These are phyloP conservation scores for Colletotrichum noveboracense DNA, from an alignment of 2,329 filamentous ascomycete species.

Conservation along the genomic window DNA sequence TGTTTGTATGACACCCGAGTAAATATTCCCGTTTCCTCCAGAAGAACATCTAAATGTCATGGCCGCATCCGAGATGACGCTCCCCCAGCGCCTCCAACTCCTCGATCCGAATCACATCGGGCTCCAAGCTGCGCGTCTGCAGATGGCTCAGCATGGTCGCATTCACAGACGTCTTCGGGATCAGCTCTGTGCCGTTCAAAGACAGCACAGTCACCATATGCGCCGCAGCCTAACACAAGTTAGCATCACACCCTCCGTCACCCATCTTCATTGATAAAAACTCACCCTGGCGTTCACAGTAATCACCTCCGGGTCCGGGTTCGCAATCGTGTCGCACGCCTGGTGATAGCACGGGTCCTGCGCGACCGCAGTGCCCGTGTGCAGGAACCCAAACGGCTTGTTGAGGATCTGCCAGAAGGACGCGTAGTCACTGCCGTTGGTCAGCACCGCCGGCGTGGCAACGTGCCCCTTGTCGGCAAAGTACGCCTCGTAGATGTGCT, in stretches of 20 bases:
- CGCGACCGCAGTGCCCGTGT: constrained; percentile 63
- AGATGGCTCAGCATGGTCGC: constrained; percentile 26
- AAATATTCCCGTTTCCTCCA: not conserved
- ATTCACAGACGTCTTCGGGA: constrained; percentile 33
- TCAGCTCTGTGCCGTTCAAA: constrained; percentile 32
- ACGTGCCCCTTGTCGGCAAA: constrained; percentile 35
- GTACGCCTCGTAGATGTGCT: constrained; percentile 37
- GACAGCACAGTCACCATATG: constrained; percentile 35
- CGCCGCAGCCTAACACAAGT: constrained; percentile 29
- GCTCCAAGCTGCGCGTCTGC: constrained; percentile 21
- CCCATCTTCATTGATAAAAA: rapidly evolving
- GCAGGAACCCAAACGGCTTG: constrained; percentile 61
- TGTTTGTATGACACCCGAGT: not conserved
- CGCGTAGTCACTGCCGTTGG: constrained; percentile 64
- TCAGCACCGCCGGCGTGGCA: constrained; percentile 29
- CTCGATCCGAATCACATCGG: constrained; percentile 28
- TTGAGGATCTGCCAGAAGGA: constrained; percentile 60
- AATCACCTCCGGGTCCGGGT: constrained; percentile 41
- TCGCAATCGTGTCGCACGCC: constrained; percentile 44
- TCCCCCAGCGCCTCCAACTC: constrained; percentile 39
- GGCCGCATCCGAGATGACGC: constrained; percentile 38
- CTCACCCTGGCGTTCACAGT: constrained; percentile 35
- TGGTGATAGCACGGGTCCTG: constrained; percentile 38
- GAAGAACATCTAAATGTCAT: constrained; percentile 26
- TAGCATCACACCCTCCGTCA: not conserved